Evolutionary conservation across 441 rosid species (phyloP).

Genomic region (Erodium texanum): DNA sequence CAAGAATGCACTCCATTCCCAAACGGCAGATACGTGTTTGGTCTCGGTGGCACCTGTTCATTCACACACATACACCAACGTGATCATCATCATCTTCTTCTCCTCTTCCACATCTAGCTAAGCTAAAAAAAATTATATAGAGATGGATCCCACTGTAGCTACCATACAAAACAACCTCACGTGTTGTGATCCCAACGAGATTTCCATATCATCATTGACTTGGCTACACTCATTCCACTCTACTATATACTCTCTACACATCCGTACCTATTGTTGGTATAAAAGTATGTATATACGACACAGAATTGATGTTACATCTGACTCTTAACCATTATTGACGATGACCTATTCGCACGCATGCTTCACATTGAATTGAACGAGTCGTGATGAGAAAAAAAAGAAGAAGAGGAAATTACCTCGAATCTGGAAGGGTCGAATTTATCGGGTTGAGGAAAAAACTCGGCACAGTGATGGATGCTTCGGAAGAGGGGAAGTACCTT

Average conservation of each 20-base stretch:
- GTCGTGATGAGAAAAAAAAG: too few relatives aligned
- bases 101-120: neutral
- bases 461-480: constrained; percentile 64
- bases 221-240: too few relatives aligned
- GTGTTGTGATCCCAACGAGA: constrained; percentile 21
- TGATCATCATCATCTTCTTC: neutral
- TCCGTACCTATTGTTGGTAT: neutral
- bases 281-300: neutral
- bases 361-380: too few relatives aligned
- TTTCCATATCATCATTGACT: constrained; percentile 15
- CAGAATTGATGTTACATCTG: constrained; percentile 21
- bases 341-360: too few relatives aligned
- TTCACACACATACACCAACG: constrained; percentile 14
- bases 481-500: constrained; percentile 90
- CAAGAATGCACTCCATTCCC: constrained; percentile 92
- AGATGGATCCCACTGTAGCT: constrained; percentile 16
- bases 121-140: too few relatives aligned
- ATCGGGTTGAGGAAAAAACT: constrained; percentile 69
- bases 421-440: constrained; percentile 86
- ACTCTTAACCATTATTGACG: neutral
- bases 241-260: neutral
- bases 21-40: constrained; percentile 81
- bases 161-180: constrained; percentile 44
- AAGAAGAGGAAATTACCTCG: constrained; percentile 35
- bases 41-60: constrained; percentile 63